Percentiles rank a stretch among this genome's conserved stretches.
These are phyloP conservation scores for Zygosaccharomyces rouxii DNA, from an alignment of 805 yeast species.

Conservation along the genomic window DNA sequence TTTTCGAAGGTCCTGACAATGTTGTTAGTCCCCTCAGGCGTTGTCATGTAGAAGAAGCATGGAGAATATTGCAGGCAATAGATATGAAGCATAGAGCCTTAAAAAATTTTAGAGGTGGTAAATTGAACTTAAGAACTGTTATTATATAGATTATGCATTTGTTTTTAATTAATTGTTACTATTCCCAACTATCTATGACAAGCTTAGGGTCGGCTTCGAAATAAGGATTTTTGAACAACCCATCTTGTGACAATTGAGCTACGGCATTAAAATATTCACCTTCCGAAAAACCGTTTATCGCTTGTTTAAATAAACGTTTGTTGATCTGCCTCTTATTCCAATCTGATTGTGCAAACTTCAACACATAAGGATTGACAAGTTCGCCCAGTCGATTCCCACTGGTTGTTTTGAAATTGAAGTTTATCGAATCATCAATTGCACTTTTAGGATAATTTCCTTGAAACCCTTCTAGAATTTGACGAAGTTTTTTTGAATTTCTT, in stretches of 20 bases:
- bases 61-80: slow-evolving; percentile 67
- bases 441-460: slow-evolving; percentile 9
- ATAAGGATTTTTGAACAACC: slow-evolving; percentile 22
- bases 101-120: slow-evolving; percentile 60
- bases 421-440: slow-evolving; percentile 15
- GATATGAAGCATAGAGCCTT: slow-evolving; percentile 58
- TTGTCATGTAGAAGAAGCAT: slow-evolving; percentile 82
- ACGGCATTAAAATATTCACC: slow-evolving; percentile 20
- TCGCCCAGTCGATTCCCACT: slow-evolving; percentile 13
- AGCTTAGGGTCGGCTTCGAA: slow-evolving; percentile 26
- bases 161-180: neutral
- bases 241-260: slow-evolving; percentile 17
- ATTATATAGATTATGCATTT: slow-evolving; percentile 26
- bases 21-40: slow-evolving; percentile 73
- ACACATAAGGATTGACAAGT: slow-evolving; percentile 25
- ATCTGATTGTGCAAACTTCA: slow-evolving; percentile 28
- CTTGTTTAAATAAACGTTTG: slow-evolving; percentile 12
- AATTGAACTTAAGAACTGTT: slow-evolving; percentile 34
- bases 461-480: slow-evolving; percentile 25
- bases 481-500: slow-evolving; percentile 26
- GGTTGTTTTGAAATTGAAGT: slow-evolving; percentile 13
- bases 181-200: slow-evolving; percentile 23
- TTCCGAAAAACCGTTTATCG: slow-evolving; percentile 14
- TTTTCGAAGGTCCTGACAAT: slow-evolving; percentile 88
- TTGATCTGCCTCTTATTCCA: slow-evolving; percentile 16